Evolutionary conservation across 2,329 filamentous ascomycete genomes (phyloP), one percentile per base, ranked within the genome.

Genomic region (Neospermospora avenae): DNA sequence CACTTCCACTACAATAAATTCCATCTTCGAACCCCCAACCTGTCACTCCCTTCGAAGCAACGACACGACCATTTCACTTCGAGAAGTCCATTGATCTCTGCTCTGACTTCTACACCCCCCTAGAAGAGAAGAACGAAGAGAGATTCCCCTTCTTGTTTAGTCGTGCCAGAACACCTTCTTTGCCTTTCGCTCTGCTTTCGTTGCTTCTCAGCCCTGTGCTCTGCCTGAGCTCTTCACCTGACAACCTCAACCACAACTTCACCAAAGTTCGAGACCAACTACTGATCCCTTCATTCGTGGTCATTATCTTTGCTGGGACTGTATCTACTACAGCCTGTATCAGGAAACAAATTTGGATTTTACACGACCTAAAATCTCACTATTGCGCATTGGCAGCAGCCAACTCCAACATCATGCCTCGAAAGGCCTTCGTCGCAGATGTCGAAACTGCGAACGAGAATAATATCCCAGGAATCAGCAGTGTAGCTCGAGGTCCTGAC

Each of bases 341-440:
- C 48, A 51, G 31, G 7, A 42, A 18, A 16, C 18, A 16, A 37
- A 37, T 2, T 3, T 11, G 28, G 22, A 20, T n/a, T 41, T 14
- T 18, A 3, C 51, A 18, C 16, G 5, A 28, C 35, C 51, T 54
- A 5, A 20, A 20, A 25, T 22, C 14, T 14, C 37, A 10, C 20
- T 14, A n/a, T 24, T 18, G 18, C 37, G 42, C 31, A 42, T 54
- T 42, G 45, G 52, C 39, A 57, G 51, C 41, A 57, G 20, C 59
- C 16, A 16, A 46, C 24, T 39, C 16, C 34, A 14, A 31, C 52
- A 64, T 28, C 31, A 92, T 92, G 89, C 81, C 85, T 64, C 81
- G 86, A 60, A 83, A 81, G 68, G 80, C 82, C 37, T 93, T 90
- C 72, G 78, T 85, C 51, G 76, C 78, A 54, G 88, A 93, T 70